Conservation (phyloP, 2,329 filamentous ascomycete species). For the Neospermospora avenae region DNA sequence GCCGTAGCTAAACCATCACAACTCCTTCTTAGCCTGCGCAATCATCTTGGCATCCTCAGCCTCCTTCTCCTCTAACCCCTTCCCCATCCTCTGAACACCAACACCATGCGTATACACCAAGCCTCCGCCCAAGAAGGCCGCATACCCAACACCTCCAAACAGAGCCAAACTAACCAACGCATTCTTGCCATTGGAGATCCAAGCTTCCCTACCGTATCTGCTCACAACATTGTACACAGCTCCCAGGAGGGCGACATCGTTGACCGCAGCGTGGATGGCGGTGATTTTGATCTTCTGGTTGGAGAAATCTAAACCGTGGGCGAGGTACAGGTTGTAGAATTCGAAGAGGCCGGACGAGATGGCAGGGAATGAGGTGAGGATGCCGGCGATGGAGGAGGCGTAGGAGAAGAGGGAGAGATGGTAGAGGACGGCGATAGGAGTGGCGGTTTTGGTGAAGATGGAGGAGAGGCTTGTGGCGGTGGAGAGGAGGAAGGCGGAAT, state of each 20-base stretch:
- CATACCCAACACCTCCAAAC: constrained; percentile 5
- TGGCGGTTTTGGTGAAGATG: background rate
- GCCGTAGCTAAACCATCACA: background rate
- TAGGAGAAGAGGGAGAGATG: constrained; percentile 13
- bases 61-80: constrained; percentile 14
- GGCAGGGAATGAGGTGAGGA: constrained; percentile 18
- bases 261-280: constrained; percentile 15
- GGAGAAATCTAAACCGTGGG: constrained; percentile 7
- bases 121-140: constrained; percentile 18
- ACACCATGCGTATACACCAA: constrained; percentile 20
- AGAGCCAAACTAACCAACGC: constrained; percentile 7
- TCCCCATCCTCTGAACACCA: constrained; percentile 21
- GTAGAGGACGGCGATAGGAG: background rate
- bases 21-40: background rate
- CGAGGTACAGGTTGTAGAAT: constrained; percentile 10
- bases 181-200: background rate
- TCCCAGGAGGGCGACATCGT: constrained; percentile 14
- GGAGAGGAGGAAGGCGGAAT: background rate
- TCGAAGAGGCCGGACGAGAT: constrained; percentile 16
- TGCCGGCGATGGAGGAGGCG: constrained; percentile 11
- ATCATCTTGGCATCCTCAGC: background rate
- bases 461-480: background rate
- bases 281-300: constrained; percentile 16
- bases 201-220: background rate
- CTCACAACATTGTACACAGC: constrained; percentile 15